Conservation (phyloP, 2,329 filamentous ascomycete genomes). For the Scopulariopsis brevicaulis region DNA sequence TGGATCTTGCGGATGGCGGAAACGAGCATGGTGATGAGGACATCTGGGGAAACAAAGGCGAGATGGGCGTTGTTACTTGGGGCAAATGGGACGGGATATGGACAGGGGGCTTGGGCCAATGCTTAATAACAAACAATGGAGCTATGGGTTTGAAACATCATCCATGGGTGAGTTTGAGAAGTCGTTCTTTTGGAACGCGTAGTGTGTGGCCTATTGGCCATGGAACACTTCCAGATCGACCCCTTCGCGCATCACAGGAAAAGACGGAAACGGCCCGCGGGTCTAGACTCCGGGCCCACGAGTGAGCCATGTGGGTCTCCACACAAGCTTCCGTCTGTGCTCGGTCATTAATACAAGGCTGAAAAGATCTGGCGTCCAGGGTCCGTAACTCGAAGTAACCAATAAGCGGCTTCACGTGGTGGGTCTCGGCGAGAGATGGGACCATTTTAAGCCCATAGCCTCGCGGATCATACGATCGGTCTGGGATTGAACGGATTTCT, state of each 20-base stretch:
- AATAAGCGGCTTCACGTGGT: neutral
- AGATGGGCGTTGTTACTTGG: neutral
- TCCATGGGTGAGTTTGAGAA: no score
- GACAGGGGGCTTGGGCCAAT: neutral
- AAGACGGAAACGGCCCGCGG: no score
- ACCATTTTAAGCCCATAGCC: slow-evolving; percentile 3
- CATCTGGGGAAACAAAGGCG: neutral
- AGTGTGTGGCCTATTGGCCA: no score
- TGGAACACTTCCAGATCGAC: no score
- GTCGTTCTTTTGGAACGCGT: no score
- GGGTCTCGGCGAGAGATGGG: slow-evolving; percentile 2
- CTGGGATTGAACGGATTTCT: neutral
- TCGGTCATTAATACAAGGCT: neutral
- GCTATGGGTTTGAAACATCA: neutral
- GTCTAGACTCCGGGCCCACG: no score
- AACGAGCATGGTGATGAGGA: neutral
- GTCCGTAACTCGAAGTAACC: neutral
- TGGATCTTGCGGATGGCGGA: neutral
- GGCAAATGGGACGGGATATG: neutral
- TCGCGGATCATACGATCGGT: slow-evolving; percentile 5
- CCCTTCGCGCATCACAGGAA: no score
- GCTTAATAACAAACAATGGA: neutral
- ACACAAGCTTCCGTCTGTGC: no score
- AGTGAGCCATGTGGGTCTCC: no score
- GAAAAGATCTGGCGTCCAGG: neutral